Conservation (phyloP, 768 basidiomycete genomes). For the Asterophora parasitica region DNA sequence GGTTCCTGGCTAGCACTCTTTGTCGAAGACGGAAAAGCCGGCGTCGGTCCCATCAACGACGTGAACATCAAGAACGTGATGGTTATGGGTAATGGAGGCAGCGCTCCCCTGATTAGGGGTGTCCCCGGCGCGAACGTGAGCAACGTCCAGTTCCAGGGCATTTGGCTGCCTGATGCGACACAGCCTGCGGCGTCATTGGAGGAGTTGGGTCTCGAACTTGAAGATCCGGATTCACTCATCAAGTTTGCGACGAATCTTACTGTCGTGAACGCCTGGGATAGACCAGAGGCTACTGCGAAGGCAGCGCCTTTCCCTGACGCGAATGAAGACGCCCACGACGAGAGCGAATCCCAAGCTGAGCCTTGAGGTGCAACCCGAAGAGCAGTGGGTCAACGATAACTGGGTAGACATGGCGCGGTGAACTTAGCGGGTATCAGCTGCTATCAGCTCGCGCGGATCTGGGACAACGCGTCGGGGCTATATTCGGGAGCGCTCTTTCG, state of each 20-base stretch:
- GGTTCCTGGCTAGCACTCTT: constrained; percentile 15
- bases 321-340: too few species aligned
- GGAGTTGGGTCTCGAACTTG: constrained; percentile 4
- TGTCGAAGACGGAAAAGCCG: constrained; percentile 14
- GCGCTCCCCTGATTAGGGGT: constrained; percentile 11
- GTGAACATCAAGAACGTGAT: constrained; percentile 14
- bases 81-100: constrained; percentile 8
- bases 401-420: too few species aligned
- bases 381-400: too few species aligned
- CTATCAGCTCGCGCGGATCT: too few species aligned
- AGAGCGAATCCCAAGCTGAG: too few species aligned
- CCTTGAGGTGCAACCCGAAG: too few species aligned
- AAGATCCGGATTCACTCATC: too few species aligned
- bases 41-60: constrained; percentile 14
- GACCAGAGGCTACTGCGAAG: neutral
- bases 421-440: too few species aligned
- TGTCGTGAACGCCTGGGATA: constrained; percentile 2
- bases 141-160: constrained; percentile 11
- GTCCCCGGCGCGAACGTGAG: constrained; percentile 7
- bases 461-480: too few species aligned
- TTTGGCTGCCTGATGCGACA: constrained; percentile 6
- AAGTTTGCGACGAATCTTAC: constrained; percentile 11
- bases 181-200: constrained; percentile 4
- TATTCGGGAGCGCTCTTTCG: too few species aligned
- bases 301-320: neutral